Evolutionary conservation across 1,284 basidiomycete species (phyloP).

Genomic region (Microbotryum silenes-acaulis): DNA sequence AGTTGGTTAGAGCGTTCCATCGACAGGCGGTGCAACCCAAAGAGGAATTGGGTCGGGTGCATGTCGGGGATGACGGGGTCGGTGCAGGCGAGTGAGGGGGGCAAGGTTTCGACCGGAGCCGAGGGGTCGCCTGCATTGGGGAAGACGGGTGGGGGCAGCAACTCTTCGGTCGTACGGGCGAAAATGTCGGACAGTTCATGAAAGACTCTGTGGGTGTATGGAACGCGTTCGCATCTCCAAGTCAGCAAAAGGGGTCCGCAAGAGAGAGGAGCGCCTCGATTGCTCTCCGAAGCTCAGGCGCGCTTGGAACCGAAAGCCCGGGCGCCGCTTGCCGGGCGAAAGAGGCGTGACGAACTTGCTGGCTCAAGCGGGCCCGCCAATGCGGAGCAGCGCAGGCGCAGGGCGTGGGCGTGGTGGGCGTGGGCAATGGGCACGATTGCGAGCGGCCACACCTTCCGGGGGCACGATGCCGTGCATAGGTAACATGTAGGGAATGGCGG

Average conservation of each 20-base stretch:
- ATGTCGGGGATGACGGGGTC: constrained; percentile 32
- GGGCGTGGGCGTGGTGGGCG: background rate
- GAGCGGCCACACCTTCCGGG: background rate
- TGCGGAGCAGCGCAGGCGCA: background rate
- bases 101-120: constrained; percentile 27
- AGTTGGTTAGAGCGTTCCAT: constrained; percentile 46
- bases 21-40: constrained; percentile 45
- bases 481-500: no score
- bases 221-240: background rate
- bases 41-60: constrained; percentile 46
- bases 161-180: constrained; percentile 29
- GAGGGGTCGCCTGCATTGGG: constrained; percentile 23
- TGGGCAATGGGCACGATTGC: background rate
- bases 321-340: constrained; percentile 30
- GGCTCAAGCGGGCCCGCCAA: constrained; percentile 29
- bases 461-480: background rate
- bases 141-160: constrained; percentile 32
- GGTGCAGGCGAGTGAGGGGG: constrained; percentile 30
- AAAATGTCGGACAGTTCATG: constrained; percentile 33
- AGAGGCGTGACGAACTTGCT: constrained; percentile 40
- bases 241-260: constrained; percentile 6
- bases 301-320: constrained; percentile 28
- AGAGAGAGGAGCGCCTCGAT: constrained; percentile 41
- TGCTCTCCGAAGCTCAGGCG: constrained; percentile 45
- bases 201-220: constrained; percentile 23